Evolutionary conservation across 371 early-diverging fungal genomes (phyloP), one percentile per base, ranked within the genome.

Genomic region (Cokeromyces recurvatus): DNA sequence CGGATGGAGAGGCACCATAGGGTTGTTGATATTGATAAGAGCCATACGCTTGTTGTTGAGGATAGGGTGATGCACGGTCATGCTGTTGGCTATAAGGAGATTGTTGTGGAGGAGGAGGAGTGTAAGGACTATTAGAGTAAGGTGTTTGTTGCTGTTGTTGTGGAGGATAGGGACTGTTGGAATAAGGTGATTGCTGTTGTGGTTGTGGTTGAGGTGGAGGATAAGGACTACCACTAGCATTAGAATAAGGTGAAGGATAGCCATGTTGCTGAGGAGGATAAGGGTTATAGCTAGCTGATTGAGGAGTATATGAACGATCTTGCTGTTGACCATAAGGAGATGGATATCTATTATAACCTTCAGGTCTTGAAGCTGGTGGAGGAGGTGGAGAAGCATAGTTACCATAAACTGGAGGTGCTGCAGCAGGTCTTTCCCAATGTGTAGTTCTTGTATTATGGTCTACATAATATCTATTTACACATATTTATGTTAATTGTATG

Each of bases 401-500:
- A 19, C 57, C 62, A 24, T 56, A 50, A 23, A 58, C 29, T 32
- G 60, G 62, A 35, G 60, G 62, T 10, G 53, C 45, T 29, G 29
- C 29, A 12, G 61, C 54, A 38, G 71, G 71, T 51, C 65, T 82
- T 51, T 84, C 87, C 84, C 84, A 83, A 10, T 77, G 68, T 10
- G 83, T 83, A 22, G 52, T 52, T 47, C 69, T 62, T 17, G 63
- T 68, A 42, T 69, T 68, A 41, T 81, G 77, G 46, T 83, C 66
- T 27, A 83, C 71, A 53, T 74, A 83, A 44, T 79, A 82, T 36
- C 71, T 71, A 48, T 29, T n/a, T n/a, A n/a, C n/a, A n/a, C n/a
- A 14, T 22, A 16, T 14, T 29, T 10, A 16, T 4, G 17, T 10
- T 31, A 2, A 34, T 21, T 0, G 6, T n/a, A n/a, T n/a, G n/a